Evolutionary conservation across 2,329 filamentous ascomycete species (phyloP), one percentile per base, ranked within the genome.

Genomic region (Phoma sp.): DNA sequence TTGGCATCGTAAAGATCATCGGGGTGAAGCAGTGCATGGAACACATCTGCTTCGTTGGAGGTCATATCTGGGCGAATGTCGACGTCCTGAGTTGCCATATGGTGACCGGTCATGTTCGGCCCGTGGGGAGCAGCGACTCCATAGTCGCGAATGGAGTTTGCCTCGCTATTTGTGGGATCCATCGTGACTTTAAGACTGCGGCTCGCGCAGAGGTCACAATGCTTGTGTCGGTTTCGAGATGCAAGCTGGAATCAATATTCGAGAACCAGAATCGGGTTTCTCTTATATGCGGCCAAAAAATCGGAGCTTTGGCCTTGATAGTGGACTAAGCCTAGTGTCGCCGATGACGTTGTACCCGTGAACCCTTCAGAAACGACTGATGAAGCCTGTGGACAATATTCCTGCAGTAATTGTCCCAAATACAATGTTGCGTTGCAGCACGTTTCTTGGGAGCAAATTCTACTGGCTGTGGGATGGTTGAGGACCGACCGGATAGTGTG

Each of bases 1-100:
- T 93, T 85, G 50, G 83, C 77, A 51, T 89, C 90, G 78, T 93
- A 97, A 60, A 87, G 89, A 78, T 98, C 93, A 70, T 96, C 90
- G 2, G 93, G 93, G 50, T 90, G 89, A 52, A 96, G 89, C 53
- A 97, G 80, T 63, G 88, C 85, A 67, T 89, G 83, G 79, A 97
- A 96, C 65, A 88, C 82, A 37, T 79, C 80, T 58, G 80, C 79
- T 71, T 89, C 86, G 54, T 81, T 77, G 32, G 76, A 69, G 59
- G 80, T 82, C 84, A 88, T 87, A 61, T 72, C 71, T 25, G 57
- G 72, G 63, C 63, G 70, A 61, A 72, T 67, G 43, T 70, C 66
- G 13, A 66, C 52, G 40, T 79, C 70, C 41, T 69, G 67, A 10
- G 78, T 79, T 7, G 77, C 78, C 36, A 75, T 71, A 57, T 80